Base-by-base conservation (phyloP, 768 basidiomycete genomes). In the Agaricus subrufescens region DNA sequence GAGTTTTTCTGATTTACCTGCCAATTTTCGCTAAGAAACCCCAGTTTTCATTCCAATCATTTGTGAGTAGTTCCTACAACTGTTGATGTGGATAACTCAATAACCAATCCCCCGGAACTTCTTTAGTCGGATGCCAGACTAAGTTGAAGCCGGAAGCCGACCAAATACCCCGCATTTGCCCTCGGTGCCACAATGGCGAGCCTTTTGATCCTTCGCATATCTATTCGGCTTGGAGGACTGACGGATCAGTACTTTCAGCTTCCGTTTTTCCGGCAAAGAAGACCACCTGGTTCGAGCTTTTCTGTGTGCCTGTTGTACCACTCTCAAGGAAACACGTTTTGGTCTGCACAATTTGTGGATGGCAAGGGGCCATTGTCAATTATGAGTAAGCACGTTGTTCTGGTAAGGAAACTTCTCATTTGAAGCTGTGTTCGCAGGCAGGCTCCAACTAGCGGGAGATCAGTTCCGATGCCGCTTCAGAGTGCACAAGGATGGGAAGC, bases 201-300 rank as follows among this genome's bases (percentile, higher is more conserved):
- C 62, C n/a, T n/a, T 40, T n/a, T 31, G 31, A 34, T 46, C 25
- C 29, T 19, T 39, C 34, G 7, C 15, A 15, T n/a, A 27, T 38
- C 19, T 38, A 15, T 12, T 42, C 31, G 9, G 45, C 15, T 58
- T 40, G 27, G 40, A 39, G 51, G 29, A 34, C 52, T 52, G 15
- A 49, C 38, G 40, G 54, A 46, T 57, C 19, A 52, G 25, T 57
- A 43, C 50, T 42, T 50, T 34, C 61, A 87, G 87, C 73, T 25
- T 76, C 84, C 50, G 83, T 87, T 54, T 69, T 83, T 48, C 72
- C 78, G 30, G 85, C 85, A 30, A 88, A 86, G 66, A 76, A 77
- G 34, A 82, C 83, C 53, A 80, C 71, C 38, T 90, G 87, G 89
- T 86, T 91, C 65, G 86, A 89, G 68, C 65, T 91, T 45, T 90